Evolutionary conservation across 169 alveolate species (phyloP).

Genomic region (Plasmodium cynomolgi): DNA sequence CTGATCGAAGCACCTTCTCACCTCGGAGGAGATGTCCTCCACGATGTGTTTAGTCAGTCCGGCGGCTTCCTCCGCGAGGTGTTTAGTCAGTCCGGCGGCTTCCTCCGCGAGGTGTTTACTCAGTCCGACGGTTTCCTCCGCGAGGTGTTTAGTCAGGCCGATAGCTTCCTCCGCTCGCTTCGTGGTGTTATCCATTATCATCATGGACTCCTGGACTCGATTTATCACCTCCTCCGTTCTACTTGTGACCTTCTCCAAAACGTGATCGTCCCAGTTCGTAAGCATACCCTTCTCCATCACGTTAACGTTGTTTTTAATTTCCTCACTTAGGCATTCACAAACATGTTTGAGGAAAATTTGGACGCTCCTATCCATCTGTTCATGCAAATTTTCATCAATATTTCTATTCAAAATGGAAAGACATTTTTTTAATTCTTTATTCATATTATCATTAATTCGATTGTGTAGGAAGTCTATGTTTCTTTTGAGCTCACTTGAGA

Average conservation of each 20-base stretch:
- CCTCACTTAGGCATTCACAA: not conserved
- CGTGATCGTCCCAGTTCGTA: not conserved
- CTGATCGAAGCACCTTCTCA: not conserved
- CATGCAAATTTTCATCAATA: slow-evolving; percentile 40
- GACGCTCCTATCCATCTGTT: slow-evolving; percentile 7
- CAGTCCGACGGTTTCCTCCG: not conserved
- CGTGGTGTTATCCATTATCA: not conserved
- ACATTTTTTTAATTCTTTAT: slow-evolving; percentile 31
- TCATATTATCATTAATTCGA: slow-evolving; percentile 31
- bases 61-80: not conserved
- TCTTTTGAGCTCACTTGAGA: slow-evolving; percentile 21
- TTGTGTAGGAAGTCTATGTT: not conserved
- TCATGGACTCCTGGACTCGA: not conserved
- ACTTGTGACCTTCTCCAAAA: not conserved
- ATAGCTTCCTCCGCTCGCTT: not conserved
- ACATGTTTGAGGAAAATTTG: not conserved
- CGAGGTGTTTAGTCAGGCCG: not conserved
- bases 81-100: not conserved
- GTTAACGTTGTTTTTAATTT: not conserved
- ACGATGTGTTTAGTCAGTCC: not conserved
- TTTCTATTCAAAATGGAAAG: slow-evolving; percentile 32
- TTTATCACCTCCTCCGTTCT: not conserved
- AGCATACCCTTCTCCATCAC: not conserved
- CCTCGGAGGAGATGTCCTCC: not conserved
- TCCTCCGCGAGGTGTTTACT: not conserved